Evolutionary conservation across 2,329 filamentous ascomycete genomes (phyloP).

Genomic region (Penicillium glabrum): DNA sequence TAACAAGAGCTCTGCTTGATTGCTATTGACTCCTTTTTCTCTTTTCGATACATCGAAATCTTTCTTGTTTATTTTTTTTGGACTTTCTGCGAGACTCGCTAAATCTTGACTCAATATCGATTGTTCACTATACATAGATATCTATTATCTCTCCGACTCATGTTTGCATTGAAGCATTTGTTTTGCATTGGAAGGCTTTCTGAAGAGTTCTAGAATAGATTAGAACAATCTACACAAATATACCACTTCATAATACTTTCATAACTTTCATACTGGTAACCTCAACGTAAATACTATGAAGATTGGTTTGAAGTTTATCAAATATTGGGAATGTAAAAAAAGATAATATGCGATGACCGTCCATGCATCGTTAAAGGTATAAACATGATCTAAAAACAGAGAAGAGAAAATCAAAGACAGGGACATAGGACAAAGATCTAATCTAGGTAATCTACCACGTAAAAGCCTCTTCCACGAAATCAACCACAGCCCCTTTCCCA

Average conservation of each 20-base stretch:
- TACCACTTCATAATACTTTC: background rate
- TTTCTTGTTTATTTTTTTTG: background rate
- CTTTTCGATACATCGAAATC: background rate
- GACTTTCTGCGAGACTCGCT: background rate
- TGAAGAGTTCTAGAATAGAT: background rate
- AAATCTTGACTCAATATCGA: background rate
- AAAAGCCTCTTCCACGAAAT: constrained; percentile 67
- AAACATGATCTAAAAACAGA: background rate
- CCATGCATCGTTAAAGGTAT: background rate
- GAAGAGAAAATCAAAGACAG: background rate
- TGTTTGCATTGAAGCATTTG: background rate
- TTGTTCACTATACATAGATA: background rate
- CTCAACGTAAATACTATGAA: too few species aligned
- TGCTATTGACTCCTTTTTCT: background rate
- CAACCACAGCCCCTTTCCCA: constrained; percentile 54
- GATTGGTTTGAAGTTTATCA: too few species aligned
- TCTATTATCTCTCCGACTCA: background rate
- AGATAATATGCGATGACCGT: background rate
- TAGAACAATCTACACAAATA: background rate
- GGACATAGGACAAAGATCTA: background rate
- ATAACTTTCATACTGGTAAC: too few species aligned
- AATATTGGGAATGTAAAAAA: background rate
- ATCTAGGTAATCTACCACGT: constrained; percentile 51
- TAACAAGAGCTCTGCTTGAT: constrained; percentile 16
- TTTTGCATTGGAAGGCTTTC: background rate